Evolutionary conservation across 768 basidiomycete species (phyloP).

Genomic region (Lyophyllum atratum): DNA sequence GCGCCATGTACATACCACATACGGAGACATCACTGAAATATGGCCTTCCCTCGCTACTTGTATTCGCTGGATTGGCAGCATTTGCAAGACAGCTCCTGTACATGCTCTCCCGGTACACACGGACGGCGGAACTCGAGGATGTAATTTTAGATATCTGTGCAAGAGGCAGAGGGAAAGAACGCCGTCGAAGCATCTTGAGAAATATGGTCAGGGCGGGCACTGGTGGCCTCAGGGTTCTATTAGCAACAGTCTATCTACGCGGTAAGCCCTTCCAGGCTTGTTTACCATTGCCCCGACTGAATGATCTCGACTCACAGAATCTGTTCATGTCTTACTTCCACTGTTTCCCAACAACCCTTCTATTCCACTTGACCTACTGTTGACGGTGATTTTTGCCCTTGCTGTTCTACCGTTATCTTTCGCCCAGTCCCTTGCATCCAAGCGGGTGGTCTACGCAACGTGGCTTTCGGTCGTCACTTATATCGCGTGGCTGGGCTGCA

Average conservation of each 20-base stretch:
- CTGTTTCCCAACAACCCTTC: constrained; percentile 40
- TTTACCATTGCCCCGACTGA: not conserved
- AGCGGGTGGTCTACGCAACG: constrained; percentile 54
- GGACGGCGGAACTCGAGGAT: constrained; percentile 65
- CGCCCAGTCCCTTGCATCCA: constrained; percentile 55
- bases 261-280: constrained; percentile 46
- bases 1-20: constrained; percentile 63
- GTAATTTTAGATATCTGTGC: constrained; percentile 64
- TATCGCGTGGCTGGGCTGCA: constrained; percentile 58
- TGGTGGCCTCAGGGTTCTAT: constrained; percentile 46
- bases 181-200: constrained; percentile 44
- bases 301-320: constrained; percentile 40
- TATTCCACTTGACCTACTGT: constrained; percentile 36
- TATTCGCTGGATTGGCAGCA: constrained; percentile 58
- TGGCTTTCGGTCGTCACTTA: constrained; percentile 63
- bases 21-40: constrained; percentile 48
- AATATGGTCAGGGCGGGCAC: constrained; percentile 44
- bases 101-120: constrained; percentile 73
- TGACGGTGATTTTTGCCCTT: constrained; percentile 44
- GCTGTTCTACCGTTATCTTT: constrained; percentile 53
- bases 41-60: constrained; percentile 48
- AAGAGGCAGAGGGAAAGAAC: constrained; percentile 53
- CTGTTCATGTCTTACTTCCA: constrained; percentile 52
- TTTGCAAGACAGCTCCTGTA: constrained; percentile 75
- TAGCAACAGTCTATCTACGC: constrained; percentile 65